Conservation (phyloP, 768 basidiomycete species). For the Chalciporus chontae region DNA sequence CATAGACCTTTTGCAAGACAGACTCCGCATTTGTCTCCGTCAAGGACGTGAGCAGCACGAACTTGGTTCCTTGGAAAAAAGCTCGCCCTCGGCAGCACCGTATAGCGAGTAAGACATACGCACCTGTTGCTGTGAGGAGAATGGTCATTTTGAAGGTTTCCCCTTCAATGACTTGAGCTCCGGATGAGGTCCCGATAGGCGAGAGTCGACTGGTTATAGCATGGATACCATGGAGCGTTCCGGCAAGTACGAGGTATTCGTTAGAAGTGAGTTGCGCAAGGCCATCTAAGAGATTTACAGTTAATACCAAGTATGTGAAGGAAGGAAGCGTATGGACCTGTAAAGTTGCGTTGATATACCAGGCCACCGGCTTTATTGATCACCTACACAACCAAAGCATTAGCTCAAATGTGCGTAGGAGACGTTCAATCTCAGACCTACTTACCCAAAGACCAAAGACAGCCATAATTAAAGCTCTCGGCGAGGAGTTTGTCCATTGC, state of each 20-base stretch:
- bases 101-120: neutral
- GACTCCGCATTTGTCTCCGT: conserved; percentile 66
- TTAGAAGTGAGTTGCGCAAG: conserved; percentile 87
- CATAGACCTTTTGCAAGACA: conserved; percentile 83
- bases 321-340: conserved; percentile 48
- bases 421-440: conserved; percentile 20
- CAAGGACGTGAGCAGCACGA: conserved; percentile 85
- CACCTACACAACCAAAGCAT: conserved; percentile 46
- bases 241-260: conserved; percentile 93
- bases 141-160: conserved; percentile 95
- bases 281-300: conserved; percentile 57
- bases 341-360: conserved; percentile 89
- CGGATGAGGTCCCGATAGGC: conserved; percentile 78
- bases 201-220: conserved; percentile 95
- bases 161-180: conserved; percentile 92
- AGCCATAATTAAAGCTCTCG: conserved; percentile 49
- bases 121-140: conserved; percentile 87
- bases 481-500: too few relatives aligned
- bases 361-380: conserved; percentile 99
- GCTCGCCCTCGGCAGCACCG: neutral
- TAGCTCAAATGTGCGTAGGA: neutral
- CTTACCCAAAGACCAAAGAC: conserved; percentile 81
- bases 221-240: conserved; percentile 95
- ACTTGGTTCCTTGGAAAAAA: conserved; percentile 75
- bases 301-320: neutral